Evolutionary conservation across 164 flowering plant species (phyloP), one percentile per base, ranked within the genome.

Genomic region (Berberis thunbergii): DNA sequence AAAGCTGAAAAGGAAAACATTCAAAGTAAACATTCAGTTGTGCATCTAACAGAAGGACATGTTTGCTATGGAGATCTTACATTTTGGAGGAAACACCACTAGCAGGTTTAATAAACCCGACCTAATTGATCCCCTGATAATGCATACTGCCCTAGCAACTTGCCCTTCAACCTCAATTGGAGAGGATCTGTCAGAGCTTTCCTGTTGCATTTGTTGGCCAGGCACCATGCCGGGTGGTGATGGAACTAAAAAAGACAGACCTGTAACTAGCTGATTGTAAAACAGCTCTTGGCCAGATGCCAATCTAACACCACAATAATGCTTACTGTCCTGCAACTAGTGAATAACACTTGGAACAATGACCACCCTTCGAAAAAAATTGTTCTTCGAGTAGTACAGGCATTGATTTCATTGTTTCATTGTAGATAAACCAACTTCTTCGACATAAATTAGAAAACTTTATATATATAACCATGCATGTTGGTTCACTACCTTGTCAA

Each of bases 81-180:
- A 83, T 81, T 71, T 77, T 43, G 98, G 98, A 76, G 98, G 98
- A 76, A 77, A 84, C 46, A 89, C 76, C 43, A 83, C 75, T 66
- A 88, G 45, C 65, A 83, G 66, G 65, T 76, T 91, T 43, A 85
- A 78, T 45, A 76, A 62, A 59, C 82, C 88, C 53, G 87, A 71
- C 61, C 71, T 78, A 63, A 91, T 63, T 6, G 96, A 83, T 69
- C 68, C 63, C 41, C 77, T 76, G 58, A 78, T 70, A 57, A 94
- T 78, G 71, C 91, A 94, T 68, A 91, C 76, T 62, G 79, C 96
- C 70, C 96, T 85, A n/a, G 93, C 93, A 62, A 94, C 84, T 75
- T 82, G 85, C 38, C 61, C 75, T 54, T 64, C 66, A 54, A 59
- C 70, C 59, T 62, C 73, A 10, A 8, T 63, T 46, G 48, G 54